Conservation (phyloP, 768 basidiomycete species). For the Amylocystis lapponica region DNA sequence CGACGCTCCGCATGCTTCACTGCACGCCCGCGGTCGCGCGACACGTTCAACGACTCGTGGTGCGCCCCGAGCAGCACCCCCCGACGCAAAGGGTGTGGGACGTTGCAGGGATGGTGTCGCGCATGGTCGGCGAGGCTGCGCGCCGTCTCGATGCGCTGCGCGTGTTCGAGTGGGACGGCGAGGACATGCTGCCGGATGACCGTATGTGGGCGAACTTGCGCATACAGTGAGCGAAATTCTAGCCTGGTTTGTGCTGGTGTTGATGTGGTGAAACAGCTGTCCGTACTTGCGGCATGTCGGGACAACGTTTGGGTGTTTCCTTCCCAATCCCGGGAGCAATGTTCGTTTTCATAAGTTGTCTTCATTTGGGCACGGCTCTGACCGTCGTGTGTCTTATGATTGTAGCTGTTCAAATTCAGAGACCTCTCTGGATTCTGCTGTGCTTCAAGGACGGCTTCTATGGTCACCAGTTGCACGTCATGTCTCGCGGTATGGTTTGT, state of each 20-base stretch:
- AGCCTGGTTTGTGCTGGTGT: conserved; percentile 2
- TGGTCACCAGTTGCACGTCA: conserved; percentile 48
- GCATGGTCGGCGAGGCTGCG: conserved; percentile 45
- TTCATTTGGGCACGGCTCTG: conserved; percentile 3
- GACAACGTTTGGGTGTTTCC: conserved; percentile 53
- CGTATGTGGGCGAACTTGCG: conserved; percentile 78
- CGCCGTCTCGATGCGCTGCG: conserved; percentile 54
- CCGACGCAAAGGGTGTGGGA: conserved; percentile 20
- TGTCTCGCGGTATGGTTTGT: conserved; percentile 56
- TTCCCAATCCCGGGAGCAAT: conserved; percentile 55
- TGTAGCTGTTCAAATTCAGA: conserved; percentile 65
- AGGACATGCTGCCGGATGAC: conserved; percentile 53
- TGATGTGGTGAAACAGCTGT: conserved; percentile 43
- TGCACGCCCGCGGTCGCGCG: conserved; percentile 52
- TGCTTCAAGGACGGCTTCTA: conserved; percentile 60
- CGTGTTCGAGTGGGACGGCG: conserved; percentile 68
- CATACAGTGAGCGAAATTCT: conserved; percentile 41
- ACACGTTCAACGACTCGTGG: conserved; percentile 55
- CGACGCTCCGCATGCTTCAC: conserved; percentile 61
- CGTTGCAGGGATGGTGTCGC: conserved; percentile 36
- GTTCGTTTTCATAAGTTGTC: conserved; percentile 35
- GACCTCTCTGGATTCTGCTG: conserved; percentile 57
- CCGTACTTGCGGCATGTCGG: conserved; percentile 58
- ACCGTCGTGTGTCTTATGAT: background rate
- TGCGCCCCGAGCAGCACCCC: conserved; percentile 33